Evolutionary conservation across 257 asterid genomes (phyloP).

Genomic region (Perilla frutescens): DNA sequence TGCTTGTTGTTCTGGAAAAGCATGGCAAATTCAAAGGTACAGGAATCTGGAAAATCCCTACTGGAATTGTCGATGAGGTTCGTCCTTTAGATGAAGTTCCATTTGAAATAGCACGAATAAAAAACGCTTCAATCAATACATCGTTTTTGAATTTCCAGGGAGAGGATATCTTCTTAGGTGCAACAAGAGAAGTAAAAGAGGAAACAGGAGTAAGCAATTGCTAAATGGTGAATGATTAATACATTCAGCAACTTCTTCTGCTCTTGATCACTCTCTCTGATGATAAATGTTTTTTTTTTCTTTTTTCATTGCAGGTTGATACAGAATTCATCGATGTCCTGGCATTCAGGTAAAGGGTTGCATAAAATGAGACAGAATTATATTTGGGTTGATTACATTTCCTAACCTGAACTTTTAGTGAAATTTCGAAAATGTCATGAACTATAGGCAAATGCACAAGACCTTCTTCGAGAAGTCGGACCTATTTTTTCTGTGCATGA

Average conservation of each 20-base stretch:
- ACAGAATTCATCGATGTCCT: constrained; percentile 57
- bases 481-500: constrained; percentile 61
- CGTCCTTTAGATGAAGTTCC: constrained; percentile 11
- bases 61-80: constrained; percentile 77
- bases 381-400: too few species aligned
- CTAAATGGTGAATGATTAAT: constrained; percentile 33
- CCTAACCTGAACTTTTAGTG: too few species aligned
- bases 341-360: constrained; percentile 46
- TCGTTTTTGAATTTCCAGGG: constrained; percentile 56
- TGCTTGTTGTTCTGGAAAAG: constrained; percentile 83
- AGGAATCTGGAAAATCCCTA: constrained; percentile 83
- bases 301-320: constrained; percentile 59
- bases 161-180: constrained; percentile 67
- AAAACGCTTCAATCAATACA: constrained; percentile 13
- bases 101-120: background rate
- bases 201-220: constrained; percentile 75
- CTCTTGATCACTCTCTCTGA: constrained; percentile 37
- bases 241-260: background rate
- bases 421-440: constrained; percentile 1
- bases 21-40: constrained; percentile 56
- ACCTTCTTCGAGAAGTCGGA: constrained; percentile 67
- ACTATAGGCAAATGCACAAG: constrained; percentile 64
- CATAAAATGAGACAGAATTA: background rate
- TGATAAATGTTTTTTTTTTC: too few species aligned
- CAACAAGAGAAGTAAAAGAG: constrained; percentile 78